Base-by-base conservation (phyloP, 257 asterid species). In the Craterostigma plantagineum region DNA sequence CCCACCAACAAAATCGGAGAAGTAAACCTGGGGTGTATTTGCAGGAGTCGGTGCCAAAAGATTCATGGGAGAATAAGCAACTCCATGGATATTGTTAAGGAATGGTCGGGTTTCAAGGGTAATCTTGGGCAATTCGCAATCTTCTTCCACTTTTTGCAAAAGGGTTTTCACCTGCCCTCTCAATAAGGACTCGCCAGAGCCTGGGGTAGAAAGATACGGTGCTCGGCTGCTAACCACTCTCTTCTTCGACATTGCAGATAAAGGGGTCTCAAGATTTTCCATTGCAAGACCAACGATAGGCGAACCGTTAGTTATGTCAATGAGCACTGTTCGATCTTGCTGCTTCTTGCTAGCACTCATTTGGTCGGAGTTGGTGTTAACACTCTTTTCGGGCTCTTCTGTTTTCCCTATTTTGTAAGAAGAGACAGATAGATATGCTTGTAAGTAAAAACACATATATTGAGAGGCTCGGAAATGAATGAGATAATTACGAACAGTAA, bases 281-380 rank as follows among this genome's bases (percentile, higher is more conserved):
- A 56, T 67, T 1, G 98, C 95, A 42, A 90, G 69, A 18, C 98
- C 98, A n/a, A 83, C 91, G 33, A 90, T 83, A 0, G 98, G 98
- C 1, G 98, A 90, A 54, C 83, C 98, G 7, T 83, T 90, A 0
- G 98, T 90, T 38, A 83, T 83, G 35, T 90, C 98, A 1, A 83
- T 46, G 0, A 83, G 77, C 0, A 86, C 92, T 0, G 74, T 70
- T 39, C 92, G 75, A 15, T 81, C 92, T 56, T 68, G 71, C 35
- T 71, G 67, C 55, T 63, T 59, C 9, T 57, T 50, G 36, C 42
- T 45, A 39, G 42, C 67, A 45, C 52, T 67, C 50, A 47, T 63
- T 36, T 58, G 61, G 54, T 62, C 65, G 48, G 85, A 57, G 59
- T 69, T 67, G 13, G 65, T 33, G 10, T 46, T 2, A 9, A n/a